Percentiles rank a stretch among this genome's conserved stretches.
Evolutionary conservation across 106 monocot species (phyloP).

Genomic region (Dioscorea alata): DNA sequence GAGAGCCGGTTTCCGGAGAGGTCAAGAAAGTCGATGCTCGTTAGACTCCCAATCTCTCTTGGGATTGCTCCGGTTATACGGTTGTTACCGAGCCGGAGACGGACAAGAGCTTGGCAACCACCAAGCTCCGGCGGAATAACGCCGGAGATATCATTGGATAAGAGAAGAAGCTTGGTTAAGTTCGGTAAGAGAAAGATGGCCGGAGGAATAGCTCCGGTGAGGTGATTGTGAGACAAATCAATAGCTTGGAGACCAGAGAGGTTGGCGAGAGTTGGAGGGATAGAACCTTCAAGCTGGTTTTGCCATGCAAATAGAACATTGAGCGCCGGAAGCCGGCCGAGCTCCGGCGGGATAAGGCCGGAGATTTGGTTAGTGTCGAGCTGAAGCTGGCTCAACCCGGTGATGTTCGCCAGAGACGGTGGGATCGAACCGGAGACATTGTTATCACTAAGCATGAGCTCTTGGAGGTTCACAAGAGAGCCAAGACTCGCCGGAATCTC

Average conservation of each 20-base stretch:
- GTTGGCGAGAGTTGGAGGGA: slow-evolving; percentile 45
- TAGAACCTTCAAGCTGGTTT: slow-evolving; percentile 85
- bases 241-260: slow-evolving; percentile 59
- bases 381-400: slow-evolving; percentile 54
- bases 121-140: slow-evolving; percentile 78
- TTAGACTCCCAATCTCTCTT: slow-evolving; percentile 44
- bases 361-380: slow-evolving; percentile 81
- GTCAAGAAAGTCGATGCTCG: slow-evolving; percentile 67
- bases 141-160: slow-evolving; percentile 85
- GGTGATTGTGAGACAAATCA: slow-evolving; percentile 80
- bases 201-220: slow-evolving; percentile 76
- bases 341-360: slow-evolving; percentile 60
- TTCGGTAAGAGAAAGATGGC: slow-evolving; percentile 68
- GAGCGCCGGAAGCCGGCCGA: slow-evolving; percentile 49
- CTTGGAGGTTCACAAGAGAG: slow-evolving; percentile 36
- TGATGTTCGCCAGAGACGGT: slow-evolving; percentile 45
- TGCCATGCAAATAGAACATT: slow-evolving; percentile 76
- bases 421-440: slow-evolving; percentile 88
- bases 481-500: slow-evolving; percentile 61
- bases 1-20: slow-evolving; percentile 56
- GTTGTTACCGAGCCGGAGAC: slow-evolving; percentile 69
- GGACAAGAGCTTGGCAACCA: slow-evolving; percentile 44
- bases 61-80: slow-evolving; percentile 62
- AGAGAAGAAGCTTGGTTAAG: slow-evolving; percentile 75
- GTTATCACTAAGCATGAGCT: slow-evolving; percentile 91